Base-by-base conservation (phyloP, 2,329 filamentous ascomycete species). In the Phoma sp. region DNA sequence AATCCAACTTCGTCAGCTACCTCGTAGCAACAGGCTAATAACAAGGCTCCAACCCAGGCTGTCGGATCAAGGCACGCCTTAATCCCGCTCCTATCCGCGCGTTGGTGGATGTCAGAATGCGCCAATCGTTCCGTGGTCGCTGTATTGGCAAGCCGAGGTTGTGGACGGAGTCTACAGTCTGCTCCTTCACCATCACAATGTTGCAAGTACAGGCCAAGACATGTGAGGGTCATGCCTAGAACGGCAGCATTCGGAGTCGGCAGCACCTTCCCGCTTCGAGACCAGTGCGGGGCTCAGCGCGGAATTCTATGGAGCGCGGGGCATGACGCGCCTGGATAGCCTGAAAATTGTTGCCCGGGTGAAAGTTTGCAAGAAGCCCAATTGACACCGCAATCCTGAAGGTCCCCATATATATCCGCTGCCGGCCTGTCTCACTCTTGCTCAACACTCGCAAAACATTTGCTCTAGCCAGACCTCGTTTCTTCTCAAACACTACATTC, bases 281-380 rank as follows among this genome's bases (percentile, higher is more conserved):
- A 13, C 17, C 17, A 39, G 37, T 24, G 37, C 37, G 37, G 37
- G 37, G 37, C 17, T 13, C 37, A 39, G 22, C 37, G 19, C 37
- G 22, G 17, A 22, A 22, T 38, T 32, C 6, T n/a, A 39, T 49
- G 51, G 32, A 45, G 40, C 48, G 54, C 54, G 54, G 54, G 54
- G 62, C 63, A 63, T 70, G 66, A 69, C 63, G 65, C 50, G 61
- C 52, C 40, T 55, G 41, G 41, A 50, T 41, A 50, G 52, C 46
- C 49, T 55, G 52, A 62, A 64, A 61, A 58, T 62, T 58, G 62
- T 56, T 55, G 63, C 63, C 66, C 66, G 61, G 65, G 54, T 50
- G 41, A 46, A 58, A 61, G 43, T 57, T 57, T 51, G 46, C 48
- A 64, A 64, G 65, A 57, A 50, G 51, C 55, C 57, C 61, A 59